Percentiles rank a stretch among this genome's conserved stretches.
phyloP scores from a whole-genome alignment of 352 stramenopile species.

The Aphanomyces stellatus region DNA sequence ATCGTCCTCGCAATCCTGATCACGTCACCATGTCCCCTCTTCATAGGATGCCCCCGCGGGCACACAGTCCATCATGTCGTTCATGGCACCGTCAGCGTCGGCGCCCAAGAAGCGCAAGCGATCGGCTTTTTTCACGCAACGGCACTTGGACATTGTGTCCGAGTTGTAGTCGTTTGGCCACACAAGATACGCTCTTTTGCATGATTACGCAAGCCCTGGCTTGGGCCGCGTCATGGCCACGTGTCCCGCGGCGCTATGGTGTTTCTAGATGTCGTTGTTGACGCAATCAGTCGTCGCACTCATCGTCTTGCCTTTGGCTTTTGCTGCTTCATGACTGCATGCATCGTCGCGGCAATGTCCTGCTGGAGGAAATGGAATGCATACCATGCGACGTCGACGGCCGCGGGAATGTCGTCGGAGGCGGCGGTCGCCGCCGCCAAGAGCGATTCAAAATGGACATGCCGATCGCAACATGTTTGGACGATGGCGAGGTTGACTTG shows the following conservation, averaged over 20 bases:
- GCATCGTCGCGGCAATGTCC: slow-evolving; percentile 6
- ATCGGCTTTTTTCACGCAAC: slow-evolving; percentile 2
- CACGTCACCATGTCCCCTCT: not conserved
- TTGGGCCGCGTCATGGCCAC: no score
- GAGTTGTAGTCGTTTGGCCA: not conserved
- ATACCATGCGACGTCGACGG: slow-evolving; percentile 7
- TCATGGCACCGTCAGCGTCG: slow-evolving; percentile 45
- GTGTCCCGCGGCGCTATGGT: no score
- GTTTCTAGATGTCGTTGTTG: no score
- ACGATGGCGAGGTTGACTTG: slow-evolving; percentile 12
- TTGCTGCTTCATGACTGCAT: not conserved
- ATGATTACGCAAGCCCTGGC: no score
- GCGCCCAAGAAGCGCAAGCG: slow-evolving; percentile 23
- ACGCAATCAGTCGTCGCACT: no score
- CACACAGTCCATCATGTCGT: slow-evolving; percentile 75
- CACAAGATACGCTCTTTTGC: not conserved
- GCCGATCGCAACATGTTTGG: slow-evolving; percentile 8
- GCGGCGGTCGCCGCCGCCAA: not conserved
- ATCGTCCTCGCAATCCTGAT: no score
- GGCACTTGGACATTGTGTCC: not conserved
- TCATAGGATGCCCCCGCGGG: slow-evolving; percentile 43
- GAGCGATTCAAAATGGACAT: not conserved
- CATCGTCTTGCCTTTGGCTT: no score
- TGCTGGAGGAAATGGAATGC: slow-evolving; percentile 19
- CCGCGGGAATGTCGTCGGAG: not conserved